Evolutionary conservation across 2,329 filamentous ascomycete genomes (phyloP).

Genomic region (Colletotrichum truncatum): DNA sequence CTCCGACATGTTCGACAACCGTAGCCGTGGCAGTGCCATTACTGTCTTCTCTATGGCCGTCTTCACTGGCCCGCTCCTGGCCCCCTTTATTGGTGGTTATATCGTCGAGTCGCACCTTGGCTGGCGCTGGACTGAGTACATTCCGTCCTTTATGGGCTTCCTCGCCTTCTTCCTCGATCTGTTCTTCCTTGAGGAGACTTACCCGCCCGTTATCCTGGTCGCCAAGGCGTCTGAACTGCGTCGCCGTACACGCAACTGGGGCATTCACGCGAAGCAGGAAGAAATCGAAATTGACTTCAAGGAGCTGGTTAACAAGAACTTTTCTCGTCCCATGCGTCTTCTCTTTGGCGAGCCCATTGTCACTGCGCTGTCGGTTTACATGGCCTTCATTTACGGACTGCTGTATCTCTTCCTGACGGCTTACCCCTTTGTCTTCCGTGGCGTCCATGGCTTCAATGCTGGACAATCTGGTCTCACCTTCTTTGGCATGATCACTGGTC

Average conservation of each 20-base stretch:
- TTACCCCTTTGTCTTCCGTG: slow-evolving; percentile 82
- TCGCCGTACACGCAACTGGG: slow-evolving; percentile 73
- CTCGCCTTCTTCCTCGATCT: slow-evolving; percentile 66
- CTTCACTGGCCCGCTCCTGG: slow-evolving; percentile 73
- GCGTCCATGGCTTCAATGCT: slow-evolving; percentile 73
- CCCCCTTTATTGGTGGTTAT: slow-evolving; percentile 76
- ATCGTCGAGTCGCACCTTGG: slow-evolving; percentile 69
- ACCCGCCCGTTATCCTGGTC: slow-evolving; percentile 73
- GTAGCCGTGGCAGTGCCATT: slow-evolving; percentile 66
- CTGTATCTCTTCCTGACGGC: slow-evolving; percentile 89
- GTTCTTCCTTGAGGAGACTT: slow-evolving; percentile 74
- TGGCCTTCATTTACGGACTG: slow-evolving; percentile 79
- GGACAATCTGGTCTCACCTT: slow-evolving; percentile 83
- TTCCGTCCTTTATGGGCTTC: slow-evolving; percentile 70
- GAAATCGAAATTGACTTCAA: slow-evolving; percentile 74
- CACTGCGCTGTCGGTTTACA: slow-evolving; percentile 73
- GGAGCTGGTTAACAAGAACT: slow-evolving; percentile 73
- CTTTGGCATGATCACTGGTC: slow-evolving; percentile 83
- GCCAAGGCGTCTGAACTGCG: slow-evolving; percentile 69
- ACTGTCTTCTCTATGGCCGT: slow-evolving; percentile 69
- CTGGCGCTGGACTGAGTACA: slow-evolving; percentile 80
- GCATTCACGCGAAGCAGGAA: slow-evolving; percentile 76
- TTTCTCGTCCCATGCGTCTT: slow-evolving; percentile 71
- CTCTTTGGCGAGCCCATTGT: slow-evolving; percentile 77
- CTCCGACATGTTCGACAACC: slow-evolving; percentile 76